Percentiles rank a stretch among this genome's conserved stretches.
Evolutionary conservation across 106 monocot genomes (phyloP).

Genomic region (Allium cepa): DNA sequence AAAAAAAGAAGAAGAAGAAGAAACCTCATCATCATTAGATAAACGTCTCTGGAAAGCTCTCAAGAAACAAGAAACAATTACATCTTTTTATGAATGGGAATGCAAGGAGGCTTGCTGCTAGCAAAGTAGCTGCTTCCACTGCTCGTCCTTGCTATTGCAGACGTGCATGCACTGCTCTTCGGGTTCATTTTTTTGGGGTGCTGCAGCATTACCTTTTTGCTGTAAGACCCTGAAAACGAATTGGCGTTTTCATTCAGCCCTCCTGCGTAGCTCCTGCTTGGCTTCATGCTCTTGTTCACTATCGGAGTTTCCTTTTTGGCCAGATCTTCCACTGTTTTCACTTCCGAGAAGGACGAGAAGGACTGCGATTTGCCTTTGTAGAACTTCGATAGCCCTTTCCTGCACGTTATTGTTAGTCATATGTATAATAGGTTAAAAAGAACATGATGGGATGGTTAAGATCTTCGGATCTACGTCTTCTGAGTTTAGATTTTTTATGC

Average conservation of each 20-base stretch:
- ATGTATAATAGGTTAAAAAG: no score
- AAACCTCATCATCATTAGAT: no score
- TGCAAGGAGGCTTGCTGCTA: neutral
- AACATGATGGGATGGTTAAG: no score
- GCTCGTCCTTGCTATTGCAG: constrained; percentile 12
- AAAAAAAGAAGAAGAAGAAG: no score
- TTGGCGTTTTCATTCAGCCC: neutral
- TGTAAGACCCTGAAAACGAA: neutral
- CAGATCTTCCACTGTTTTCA: constrained; percentile 21
- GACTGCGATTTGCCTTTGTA: constrained; percentile 41
- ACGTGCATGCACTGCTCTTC: constrained; percentile 4
- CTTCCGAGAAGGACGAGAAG: constrained; percentile 21
- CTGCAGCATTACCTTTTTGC: neutral
- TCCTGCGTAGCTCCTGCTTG: constrained; percentile 23
- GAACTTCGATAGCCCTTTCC: constrained; percentile 32
- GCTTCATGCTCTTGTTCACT: constrained; percentile 16
- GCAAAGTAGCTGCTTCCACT: constrained; percentile 2
- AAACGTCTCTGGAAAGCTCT: no score
- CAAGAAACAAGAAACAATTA: neutral
- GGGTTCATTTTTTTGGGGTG: neutral
- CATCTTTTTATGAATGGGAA: constrained; percentile 8
- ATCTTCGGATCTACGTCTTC: no score
- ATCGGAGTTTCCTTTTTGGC: constrained; percentile 25
- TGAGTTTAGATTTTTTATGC: no score
- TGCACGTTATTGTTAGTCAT: neutral